phyloP scores from a whole-genome alignment of 495 filamentous ascomycete species.

The Penicillium taxi region DNA sequence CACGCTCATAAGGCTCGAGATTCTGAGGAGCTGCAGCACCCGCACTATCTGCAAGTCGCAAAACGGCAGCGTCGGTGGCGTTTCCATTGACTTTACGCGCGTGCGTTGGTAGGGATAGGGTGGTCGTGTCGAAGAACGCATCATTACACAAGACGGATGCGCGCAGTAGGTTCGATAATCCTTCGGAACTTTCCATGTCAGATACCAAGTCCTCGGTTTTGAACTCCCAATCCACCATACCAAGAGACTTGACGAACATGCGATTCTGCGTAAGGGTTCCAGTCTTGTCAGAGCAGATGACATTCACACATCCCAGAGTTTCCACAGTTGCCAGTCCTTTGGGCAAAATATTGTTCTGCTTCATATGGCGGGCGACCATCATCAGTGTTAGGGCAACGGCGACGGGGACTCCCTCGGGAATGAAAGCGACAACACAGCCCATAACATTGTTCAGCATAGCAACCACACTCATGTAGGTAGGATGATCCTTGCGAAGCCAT shows the following conservation, averaged over 20 bases:
- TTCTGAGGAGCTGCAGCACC: slow-evolving; percentile 39
- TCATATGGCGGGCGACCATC: slow-evolving; percentile 58
- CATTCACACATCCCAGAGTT: slow-evolving; percentile 61
- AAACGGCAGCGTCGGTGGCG: slow-evolving; percentile 63
- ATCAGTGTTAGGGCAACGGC: slow-evolving; percentile 54
- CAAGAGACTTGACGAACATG: slow-evolving; percentile 39
- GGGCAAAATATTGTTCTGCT: slow-evolving; percentile 55
- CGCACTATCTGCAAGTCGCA: slow-evolving; percentile 58
- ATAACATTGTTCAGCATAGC: slow-evolving; percentile 60
- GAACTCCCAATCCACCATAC: slow-evolving; percentile 28
- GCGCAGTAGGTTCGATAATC: slow-evolving; percentile 16
- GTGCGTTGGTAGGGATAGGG: slow-evolving; percentile 41
- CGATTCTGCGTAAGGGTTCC: slow-evolving; percentile 57
- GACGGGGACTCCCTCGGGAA: slow-evolving; percentile 64
- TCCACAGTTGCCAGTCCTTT: slow-evolving; percentile 66
- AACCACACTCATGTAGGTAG: slow-evolving; percentile 58
- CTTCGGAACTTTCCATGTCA: slow-evolving; percentile 9
- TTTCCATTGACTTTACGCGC: slow-evolving; percentile 59
- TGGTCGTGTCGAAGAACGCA: slow-evolving; percentile 57
- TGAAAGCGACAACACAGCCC: slow-evolving; percentile 62
- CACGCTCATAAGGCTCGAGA: slow-evolving; percentile 41
- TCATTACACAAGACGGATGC: slow-evolving; percentile 54
- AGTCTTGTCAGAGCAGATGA: slow-evolving; percentile 68
- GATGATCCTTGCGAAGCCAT: slow-evolving; percentile 53
- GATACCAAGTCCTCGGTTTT: slow-evolving; percentile 16